These are phyloP conservation scores for Mucuna pruriens DNA, from an alignment of 306 rosid species.

Conservation along the genomic window DNA sequence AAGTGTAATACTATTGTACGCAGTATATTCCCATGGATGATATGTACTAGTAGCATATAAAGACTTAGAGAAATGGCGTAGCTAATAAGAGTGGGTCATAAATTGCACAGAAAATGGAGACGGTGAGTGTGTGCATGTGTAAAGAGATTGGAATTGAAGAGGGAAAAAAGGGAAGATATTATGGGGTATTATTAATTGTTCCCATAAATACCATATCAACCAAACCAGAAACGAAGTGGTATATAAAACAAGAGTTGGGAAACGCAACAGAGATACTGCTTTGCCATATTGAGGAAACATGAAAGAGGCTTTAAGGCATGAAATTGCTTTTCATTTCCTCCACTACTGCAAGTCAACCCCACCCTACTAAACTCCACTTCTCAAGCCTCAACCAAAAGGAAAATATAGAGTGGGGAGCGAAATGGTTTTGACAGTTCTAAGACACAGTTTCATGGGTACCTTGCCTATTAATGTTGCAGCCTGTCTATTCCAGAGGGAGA, in stretches of 20 bases:
- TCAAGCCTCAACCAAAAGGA: not conserved
- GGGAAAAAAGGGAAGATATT: not conserved
- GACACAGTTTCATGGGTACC: constrained; percentile 47
- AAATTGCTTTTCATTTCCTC: constrained; percentile 36
- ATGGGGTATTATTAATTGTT: constrained; percentile 40
- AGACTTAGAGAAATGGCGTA: not conserved
- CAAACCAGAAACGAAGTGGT: constrained; percentile 32
- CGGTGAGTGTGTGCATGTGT: not conserved
- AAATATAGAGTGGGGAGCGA: constrained; percentile 16
- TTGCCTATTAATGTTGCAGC: constrained; percentile 57
- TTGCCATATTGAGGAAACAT: constrained; percentile 49
- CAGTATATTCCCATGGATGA: constrained; percentile 6
- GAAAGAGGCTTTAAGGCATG: constrained; percentile 24
- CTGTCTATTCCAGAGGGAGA: constrained; percentile 62
- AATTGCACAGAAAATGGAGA: not conserved
- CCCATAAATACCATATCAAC: constrained; percentile 59
- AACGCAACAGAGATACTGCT: constrained; percentile 53
- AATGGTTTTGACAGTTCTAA: constrained; percentile 35
- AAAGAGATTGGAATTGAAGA: not conserved
- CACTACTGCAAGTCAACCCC: constrained; percentile 41
- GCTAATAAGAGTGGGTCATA: not conserved
- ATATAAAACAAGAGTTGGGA: constrained; percentile 45
- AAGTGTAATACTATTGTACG: not conserved
- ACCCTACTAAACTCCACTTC: not conserved
- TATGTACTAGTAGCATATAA: not conserved